These are phyloP conservation scores for Diplodia seriata DNA, from an alignment of 2,329 filamentous ascomycete genomes.

Conservation along the genomic window DNA sequence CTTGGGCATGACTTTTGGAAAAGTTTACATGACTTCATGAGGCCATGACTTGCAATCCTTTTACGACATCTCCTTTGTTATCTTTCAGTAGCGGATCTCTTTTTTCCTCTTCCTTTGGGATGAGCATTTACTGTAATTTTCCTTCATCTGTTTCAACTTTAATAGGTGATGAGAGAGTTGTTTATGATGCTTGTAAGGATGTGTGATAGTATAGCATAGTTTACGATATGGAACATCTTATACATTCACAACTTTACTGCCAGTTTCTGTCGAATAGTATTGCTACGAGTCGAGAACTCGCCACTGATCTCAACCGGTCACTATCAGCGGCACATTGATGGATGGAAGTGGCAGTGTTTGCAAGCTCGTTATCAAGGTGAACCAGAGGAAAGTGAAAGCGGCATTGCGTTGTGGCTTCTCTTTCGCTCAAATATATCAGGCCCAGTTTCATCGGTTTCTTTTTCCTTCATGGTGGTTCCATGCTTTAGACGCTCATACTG, in stretches of 20 bases:
- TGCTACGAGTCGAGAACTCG: no score
- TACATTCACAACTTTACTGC: background rate
- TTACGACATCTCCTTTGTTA: background rate
- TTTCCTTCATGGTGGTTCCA: background rate
- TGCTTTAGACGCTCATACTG: background rate
- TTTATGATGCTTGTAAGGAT: background rate
- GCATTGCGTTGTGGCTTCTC: no score
- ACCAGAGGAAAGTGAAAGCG: no score
- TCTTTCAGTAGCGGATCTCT: background rate
- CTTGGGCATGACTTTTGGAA: conserved; percentile 1
- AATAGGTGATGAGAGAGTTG: background rate
- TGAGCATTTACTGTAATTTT: background rate
- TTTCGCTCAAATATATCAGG: no score
- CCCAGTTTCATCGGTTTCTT: no score
- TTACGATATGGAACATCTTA: background rate
- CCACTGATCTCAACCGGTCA: no score
- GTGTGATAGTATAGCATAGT: conserved; percentile 6
- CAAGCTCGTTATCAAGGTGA: no score
- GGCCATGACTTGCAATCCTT: background rate
- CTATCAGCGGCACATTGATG: no score
- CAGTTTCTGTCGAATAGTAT: background rate
- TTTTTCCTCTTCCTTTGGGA: background rate
- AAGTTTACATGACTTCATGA: background rate
- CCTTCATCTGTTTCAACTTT: background rate
- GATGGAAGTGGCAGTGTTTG: no score